Evolutionary conservation across 305 asterid genomes (phyloP), one percentile per base, ranked within the genome.

Genomic region (Caryopteris hybrid): DNA sequence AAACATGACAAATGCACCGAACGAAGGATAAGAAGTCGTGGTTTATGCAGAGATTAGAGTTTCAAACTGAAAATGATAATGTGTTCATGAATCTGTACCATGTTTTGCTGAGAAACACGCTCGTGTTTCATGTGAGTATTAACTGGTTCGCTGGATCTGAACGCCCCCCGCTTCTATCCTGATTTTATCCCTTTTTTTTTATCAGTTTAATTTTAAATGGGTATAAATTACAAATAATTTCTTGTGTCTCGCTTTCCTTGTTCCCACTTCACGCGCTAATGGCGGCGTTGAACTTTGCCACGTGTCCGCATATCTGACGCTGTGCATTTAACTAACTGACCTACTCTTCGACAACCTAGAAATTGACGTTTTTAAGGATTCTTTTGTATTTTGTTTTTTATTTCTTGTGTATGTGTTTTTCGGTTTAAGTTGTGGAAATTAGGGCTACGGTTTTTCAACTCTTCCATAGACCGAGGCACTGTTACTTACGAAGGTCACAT

Each of bases 71-170:
- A 9, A 54, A 16, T 2, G 14, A 12, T 12, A 65, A 25, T 3
- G 64, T 72, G 38, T 70, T 70, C 70, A 64, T 72, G 81, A 58
- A 72, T 57, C 57, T 50, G 59, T 47, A 48, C 63, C 63, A 38
- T 52, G 62, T 39, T 66, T 20, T 27, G 59, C n/a, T n/a, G n/a
- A n/a, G n/a, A n/a, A n/a, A n/a, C n/a, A 50, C 13, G 54, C 75
- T 68, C 76, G 75, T 57, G 70, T 69, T 68, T 73, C 75, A 63
- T 43, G 72, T 77, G 81, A 68, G 2, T 61, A 2, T 25, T 43
- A 7, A 48, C 46, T 4, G 58, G 51, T 74, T 68, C 74, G 38
- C 66, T 55, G 80, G 77, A 76, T 76, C 74, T 66, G 77, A 53
- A 56, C 29, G 23, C 47, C 21, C 22, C 51, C 46, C 25, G 56